These are phyloP conservation scores for Olyra latifolia DNA, from an alignment of 176 grass and related monocot species.

Conservation along the genomic window DNA sequence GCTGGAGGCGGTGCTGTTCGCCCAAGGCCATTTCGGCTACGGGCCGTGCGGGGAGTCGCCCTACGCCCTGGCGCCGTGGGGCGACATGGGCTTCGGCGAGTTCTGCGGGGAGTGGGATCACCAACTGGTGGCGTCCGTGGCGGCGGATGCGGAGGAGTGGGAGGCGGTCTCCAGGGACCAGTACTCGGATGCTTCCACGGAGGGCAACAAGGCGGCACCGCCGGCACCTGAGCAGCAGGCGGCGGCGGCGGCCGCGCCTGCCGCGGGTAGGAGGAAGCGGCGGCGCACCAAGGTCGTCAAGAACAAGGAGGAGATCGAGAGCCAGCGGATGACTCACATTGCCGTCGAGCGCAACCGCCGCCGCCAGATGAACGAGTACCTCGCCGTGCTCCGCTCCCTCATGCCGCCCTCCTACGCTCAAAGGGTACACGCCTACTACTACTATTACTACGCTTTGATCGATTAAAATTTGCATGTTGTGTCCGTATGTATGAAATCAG, in stretches of 20 bases:
- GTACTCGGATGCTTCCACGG: conserved; percentile 38
- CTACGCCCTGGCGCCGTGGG: conserved; percentile 45
- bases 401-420: conserved; percentile 90
- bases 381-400: conserved; percentile 82
- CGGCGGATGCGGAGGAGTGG: conserved; percentile 53
- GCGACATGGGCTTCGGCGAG: conserved; percentile 30
- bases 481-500: neutral
- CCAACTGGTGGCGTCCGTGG: conserved; percentile 14
- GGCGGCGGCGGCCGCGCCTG: neutral
- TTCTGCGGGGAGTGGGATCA: conserved; percentile 31
- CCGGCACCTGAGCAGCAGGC: neutral
- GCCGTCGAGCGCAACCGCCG: conserved; percentile 98
- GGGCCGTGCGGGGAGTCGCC: conserved; percentile 32
- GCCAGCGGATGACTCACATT: conserved; percentile 97
- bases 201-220: neutral
- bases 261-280: conserved; percentile 62
- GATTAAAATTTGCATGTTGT: neutral
- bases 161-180: conserved; percentile 42
- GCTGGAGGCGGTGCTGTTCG: conserved; percentile 81
- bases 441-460: neutral
- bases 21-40: conserved; percentile 59
- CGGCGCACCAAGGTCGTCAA: conserved; percentile 67
- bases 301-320: conserved; percentile 98
- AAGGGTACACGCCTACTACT: conserved; percentile 46
- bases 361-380: conserved; percentile 98